Percentiles rank a stretch among this genome's conserved stretches.
Conservation (phyloP, 2,329 filamentous ascomycete genomes). For the Emmonsia crescens region DNA sequence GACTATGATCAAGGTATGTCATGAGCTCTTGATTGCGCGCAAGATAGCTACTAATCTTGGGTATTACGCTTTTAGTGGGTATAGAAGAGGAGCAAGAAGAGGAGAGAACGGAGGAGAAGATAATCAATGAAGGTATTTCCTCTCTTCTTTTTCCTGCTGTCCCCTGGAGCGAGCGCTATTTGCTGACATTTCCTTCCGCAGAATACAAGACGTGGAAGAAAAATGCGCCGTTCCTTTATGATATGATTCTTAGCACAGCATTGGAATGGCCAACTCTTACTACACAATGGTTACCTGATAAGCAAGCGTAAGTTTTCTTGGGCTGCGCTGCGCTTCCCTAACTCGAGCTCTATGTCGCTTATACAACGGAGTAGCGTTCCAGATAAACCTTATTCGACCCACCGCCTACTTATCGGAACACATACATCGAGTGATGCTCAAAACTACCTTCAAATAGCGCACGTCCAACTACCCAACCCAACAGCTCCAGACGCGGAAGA, state of each 20-base stretch:
- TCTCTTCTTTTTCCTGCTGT: not conserved
- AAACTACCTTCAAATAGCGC: constrained; percentile 91
- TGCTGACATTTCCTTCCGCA: constrained; percentile 24
- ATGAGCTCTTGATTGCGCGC: constrained; percentile 13
- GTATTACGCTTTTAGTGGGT: constrained; percentile 6
- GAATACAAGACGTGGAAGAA: constrained; percentile 99
- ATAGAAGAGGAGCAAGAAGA: constrained; percentile 50
- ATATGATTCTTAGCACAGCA: constrained; percentile 91
- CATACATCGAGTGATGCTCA: constrained; percentile 77
- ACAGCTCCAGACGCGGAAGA: constrained; percentile 59
- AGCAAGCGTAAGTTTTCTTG: constrained; percentile 53
- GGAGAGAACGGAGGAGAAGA: constrained; percentile 68
- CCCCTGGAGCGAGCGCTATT: not conserved
- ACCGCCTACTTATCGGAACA: constrained; percentile 85
- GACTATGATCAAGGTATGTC: constrained; percentile 8
- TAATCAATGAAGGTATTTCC: constrained; percentile 75
- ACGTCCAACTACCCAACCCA: constrained; percentile 82
- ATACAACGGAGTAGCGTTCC: constrained; percentile 44
- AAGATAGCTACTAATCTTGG: constrained; percentile 2
- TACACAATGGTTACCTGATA: constrained; percentile 95
- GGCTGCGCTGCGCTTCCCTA: not conserved
- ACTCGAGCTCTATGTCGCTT: not conserved
- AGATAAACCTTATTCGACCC: constrained; percentile 75
- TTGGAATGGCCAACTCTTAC: constrained; percentile 96
- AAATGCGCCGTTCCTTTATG: constrained; percentile 95